Percentiles rank a stretch among this genome's conserved stretches.
Conservation (phyloP, 1,139 yeast genomes). For the Arxiozyma heterogenica region DNA sequence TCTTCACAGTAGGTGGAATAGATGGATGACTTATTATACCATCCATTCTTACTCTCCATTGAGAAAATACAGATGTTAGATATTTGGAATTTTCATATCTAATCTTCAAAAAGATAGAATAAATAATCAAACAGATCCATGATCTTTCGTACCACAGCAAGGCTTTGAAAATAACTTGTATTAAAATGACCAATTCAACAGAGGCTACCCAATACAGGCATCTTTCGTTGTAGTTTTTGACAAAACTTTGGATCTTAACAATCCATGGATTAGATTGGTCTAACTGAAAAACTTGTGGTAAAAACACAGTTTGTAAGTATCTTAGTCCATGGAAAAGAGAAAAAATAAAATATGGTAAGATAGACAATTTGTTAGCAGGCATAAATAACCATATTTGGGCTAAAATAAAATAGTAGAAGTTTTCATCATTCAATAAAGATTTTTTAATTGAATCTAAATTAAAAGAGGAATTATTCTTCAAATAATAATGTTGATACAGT, state of each 20-base stretch:
- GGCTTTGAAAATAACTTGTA: slow-evolving; percentile 43
- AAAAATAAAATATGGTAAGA: slow-evolving; percentile 59
- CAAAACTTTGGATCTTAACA: slow-evolving; percentile 41
- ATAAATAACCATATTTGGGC: slow-evolving; percentile 51
- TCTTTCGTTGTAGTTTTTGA: slow-evolving; percentile 54
- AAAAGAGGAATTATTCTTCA: slow-evolving; percentile 25
- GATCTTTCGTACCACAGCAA: slow-evolving; percentile 58
- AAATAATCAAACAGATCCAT: slow-evolving; percentile 49
- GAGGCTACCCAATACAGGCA: slow-evolving; percentile 66
- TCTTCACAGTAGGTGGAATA: slow-evolving; percentile 50
- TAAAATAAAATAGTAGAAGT: slow-evolving; percentile 53
- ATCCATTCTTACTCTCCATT: slow-evolving; percentile 65
- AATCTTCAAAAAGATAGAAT: slow-evolving; percentile 60
- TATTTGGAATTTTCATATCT: slow-evolving; percentile 70
- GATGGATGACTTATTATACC: slow-evolving; percentile 48
- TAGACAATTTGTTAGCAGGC: slow-evolving; percentile 45
- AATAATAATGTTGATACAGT: slow-evolving; percentile 42
- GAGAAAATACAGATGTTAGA: slow-evolving; percentile 62
- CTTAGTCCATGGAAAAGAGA: slow-evolving; percentile 66
- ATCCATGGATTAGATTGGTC: slow-evolving; percentile 31
- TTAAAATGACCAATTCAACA: slow-evolving; percentile 52
- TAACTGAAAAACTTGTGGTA: slow-evolving; percentile 54
- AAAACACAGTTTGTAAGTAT: slow-evolving; percentile 53
- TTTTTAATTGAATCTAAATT: slow-evolving; percentile 24
- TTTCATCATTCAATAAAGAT: slow-evolving; percentile 47